Evolutionary conservation across 768 basidiomycete genomes (phyloP).

Genomic region (Amanita jacksonii): DNA sequence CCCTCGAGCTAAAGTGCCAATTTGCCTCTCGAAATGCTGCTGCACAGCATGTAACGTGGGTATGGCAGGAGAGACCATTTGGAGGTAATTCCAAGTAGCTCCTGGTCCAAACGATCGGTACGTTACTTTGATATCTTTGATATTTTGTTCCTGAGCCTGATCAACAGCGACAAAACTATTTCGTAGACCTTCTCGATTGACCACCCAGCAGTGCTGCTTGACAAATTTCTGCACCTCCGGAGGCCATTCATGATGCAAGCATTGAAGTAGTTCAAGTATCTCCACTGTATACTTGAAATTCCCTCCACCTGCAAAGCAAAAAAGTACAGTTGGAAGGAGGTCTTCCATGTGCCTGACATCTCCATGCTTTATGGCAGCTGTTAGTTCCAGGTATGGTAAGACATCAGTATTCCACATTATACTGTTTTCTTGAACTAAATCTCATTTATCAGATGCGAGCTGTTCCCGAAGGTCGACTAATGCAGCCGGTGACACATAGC

Average conservation of each 20-base stretch:
- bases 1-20: neutral
- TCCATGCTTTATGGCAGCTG: conserved; percentile 25
- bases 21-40: neutral
- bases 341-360: conserved; percentile 28
- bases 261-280: conserved; percentile 25
- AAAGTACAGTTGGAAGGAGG: conserved; percentile 21
- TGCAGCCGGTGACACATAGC: conserved; percentile 23
- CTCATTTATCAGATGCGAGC: conserved; percentile 7
- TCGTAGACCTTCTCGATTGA: conserved; percentile 19
- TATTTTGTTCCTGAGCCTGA: conserved; percentile 25
- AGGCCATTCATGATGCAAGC: conserved; percentile 21
- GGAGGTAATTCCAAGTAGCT: neutral
- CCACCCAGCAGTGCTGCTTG: conserved; percentile 20
- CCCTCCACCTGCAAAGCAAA: conserved; percentile 7
- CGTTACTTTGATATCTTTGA: conserved; percentile 28
- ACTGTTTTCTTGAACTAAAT: conserved; percentile 11
- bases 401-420: conserved; percentile 28
- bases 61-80: neutral
- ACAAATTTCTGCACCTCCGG: conserved; percentile 19
- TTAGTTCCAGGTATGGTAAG: conserved; percentile 26
- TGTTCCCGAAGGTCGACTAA: conserved; percentile 9
- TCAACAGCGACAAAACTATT: conserved; percentile 21
- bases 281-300: conserved; percentile 26
- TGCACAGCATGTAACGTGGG: neutral
- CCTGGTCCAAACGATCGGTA: neutral